Base-by-base conservation (phyloP, 2,329 filamentous ascomycete species). In the Penicillium sp. region DNA sequence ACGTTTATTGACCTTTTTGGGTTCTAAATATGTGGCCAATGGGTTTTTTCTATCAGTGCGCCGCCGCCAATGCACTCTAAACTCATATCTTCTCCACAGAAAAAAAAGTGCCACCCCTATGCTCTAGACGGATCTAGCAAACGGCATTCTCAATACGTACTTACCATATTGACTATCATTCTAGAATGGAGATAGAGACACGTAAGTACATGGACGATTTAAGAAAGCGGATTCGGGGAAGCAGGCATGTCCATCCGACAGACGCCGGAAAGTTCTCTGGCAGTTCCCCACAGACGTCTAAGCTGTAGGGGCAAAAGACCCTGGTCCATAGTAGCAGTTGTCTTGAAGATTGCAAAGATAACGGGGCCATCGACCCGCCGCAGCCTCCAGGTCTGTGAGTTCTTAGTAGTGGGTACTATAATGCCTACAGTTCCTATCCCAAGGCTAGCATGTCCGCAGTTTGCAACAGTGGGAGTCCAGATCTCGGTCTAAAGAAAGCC, bases 281-380 rank as follows among this genome's bases (percentile, higher is more conserved):
- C 28, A 40, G 45, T 55, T 55, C 52, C 52, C 52, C 52, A 55
- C 30, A 33, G 43, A 35, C 12, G 30, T 35, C 30, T 35, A 35
- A 35, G 30, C 30, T 35, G 30, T 14, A 24, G 5, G 52, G 28
- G 23, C 33, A 30, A 35, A n/a, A 28, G 52, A 54, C 45, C 35
- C 45, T 55, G 18, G 45, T 30, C 33, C 48, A 48, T 35, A 35
- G 8, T 35, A 35, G 30, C 30, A 35, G 4, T 35, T 35, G 30
- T 5, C 30, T 35, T 35, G 30, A 35, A 20, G 16, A 40, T 40
- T 40, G 7, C 14, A 40, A 40, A 18, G 35, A 40, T 6, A n/a
- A 14, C 35, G 35, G n/a, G 16, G n/a, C n/a, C n/a, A 40, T 40
- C 35, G 35, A 40, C 35, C 35, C 35, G 35, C 35, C n/a, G 8